Percentiles rank a stretch among this genome's conserved stretches.
phyloP scores from a whole-genome alignment of 169 alveolate genomes.

The Plasmodium chabaudi region DNA sequence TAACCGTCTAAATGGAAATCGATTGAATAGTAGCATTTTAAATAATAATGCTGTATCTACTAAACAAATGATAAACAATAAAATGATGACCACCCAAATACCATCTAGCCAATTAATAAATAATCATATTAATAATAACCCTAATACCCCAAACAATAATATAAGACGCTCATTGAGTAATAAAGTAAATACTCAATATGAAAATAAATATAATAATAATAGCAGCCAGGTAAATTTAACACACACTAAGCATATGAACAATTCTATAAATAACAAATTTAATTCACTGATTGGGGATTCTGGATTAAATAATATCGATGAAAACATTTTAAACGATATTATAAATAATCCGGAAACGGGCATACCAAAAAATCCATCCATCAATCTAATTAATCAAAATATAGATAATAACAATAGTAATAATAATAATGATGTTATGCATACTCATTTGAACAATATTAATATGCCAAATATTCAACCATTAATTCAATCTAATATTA shows the following conservation, averaged over 20 bases:
- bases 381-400: conserved; percentile 65
- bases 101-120: background rate
- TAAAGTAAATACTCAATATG: conserved; percentile 9
- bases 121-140: conserved; percentile 3
- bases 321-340: conserved; percentile 24
- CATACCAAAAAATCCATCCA: conserved; percentile 27
- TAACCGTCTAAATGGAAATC: background rate
- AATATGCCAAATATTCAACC: conserved; percentile 15
- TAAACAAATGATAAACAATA: background rate
- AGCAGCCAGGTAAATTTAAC: conserved; percentile 20
- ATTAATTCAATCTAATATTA: conserved; percentile 25
- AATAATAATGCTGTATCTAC: background rate
- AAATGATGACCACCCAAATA: background rate
- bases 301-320: conserved; percentile 3
- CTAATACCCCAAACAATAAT: background rate
- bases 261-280: conserved; percentile 27
- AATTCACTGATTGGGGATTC: conserved; percentile 23
- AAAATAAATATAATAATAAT: conserved; percentile 4
- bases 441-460: conserved; percentile 39
- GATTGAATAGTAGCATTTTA: background rate
- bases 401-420: conserved; percentile 11
- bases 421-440: conserved; percentile 1
- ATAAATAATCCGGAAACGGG: conserved; percentile 29
- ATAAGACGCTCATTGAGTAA: conserved; percentile 7
- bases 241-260: conserved; percentile 1